Evolutionary conservation across 163 green algal genomes (phyloP).

Genomic region (Coccomyxa subellipsoidea): DNA sequence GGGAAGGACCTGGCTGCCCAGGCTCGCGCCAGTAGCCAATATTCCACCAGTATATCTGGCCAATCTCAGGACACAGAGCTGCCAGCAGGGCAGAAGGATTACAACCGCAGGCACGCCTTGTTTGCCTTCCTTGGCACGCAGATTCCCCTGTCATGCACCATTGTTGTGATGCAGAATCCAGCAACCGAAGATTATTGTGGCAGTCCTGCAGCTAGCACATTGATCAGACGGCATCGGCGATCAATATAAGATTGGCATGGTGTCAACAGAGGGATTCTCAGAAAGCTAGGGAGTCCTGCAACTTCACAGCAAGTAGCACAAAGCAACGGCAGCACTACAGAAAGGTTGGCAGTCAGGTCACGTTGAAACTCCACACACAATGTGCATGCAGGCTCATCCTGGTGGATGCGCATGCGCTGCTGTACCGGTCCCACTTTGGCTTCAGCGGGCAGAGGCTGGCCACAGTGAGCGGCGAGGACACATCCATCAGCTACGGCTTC

Average conservation of each 20-base stretch:
- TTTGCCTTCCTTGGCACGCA: too few relatives aligned
- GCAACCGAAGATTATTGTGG: neutral
- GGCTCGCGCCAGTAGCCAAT: neutral
- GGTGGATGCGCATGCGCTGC: conserved; percentile 53
- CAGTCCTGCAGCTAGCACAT: too few relatives aligned
- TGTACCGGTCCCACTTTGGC: conserved; percentile 57
- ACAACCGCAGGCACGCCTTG: neutral
- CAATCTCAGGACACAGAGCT: neutral
- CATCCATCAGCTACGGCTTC: conserved; percentile 46
- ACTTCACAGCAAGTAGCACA: neutral
- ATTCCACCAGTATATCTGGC: neutral
- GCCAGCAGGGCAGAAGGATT: neutral
- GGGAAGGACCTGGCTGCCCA: neutral
- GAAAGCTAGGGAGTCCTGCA: neutral
- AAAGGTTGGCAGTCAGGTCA: neutral
- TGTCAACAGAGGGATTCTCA: too few relatives aligned
- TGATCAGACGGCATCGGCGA: too few relatives aligned
- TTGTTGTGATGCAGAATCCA: neutral
- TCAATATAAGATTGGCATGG: too few relatives aligned
- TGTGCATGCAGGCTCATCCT: conserved; percentile 49
- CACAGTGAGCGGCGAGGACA: conserved; percentile 43
- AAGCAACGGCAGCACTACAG: neutral
- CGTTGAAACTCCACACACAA: neutral
- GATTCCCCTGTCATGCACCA: neutral
- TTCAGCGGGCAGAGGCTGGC: conserved; percentile 30